A percentile compares a stretch with the other conserved stretches of the same genome.
Conservation (phyloP, 441 rosid genomes). For the Populus hybrid region DNA sequence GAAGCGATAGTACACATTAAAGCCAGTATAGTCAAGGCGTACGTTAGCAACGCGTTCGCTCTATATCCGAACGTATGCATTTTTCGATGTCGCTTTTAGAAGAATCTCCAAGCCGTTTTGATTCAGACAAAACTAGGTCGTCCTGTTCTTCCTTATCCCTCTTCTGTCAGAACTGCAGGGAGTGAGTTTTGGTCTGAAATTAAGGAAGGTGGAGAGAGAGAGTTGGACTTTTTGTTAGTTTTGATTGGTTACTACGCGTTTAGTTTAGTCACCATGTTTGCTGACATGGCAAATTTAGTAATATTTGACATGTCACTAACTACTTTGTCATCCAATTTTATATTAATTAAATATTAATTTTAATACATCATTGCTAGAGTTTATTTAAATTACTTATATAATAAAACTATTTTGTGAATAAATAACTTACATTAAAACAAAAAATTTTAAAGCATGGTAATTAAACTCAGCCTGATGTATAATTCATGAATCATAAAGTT, state of each 20-base stretch:
- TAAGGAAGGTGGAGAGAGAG: not conserved
- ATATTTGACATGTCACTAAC: not conserved
- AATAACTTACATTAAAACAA: not conserved
- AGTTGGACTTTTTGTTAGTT: not conserved
- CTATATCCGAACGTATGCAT: conserved; percentile 94
- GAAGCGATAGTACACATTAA: conserved; percentile 80
- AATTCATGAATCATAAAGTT: too few species aligned
- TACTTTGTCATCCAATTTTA: not conserved
- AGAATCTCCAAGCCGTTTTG: not conserved
- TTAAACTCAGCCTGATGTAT: too few species aligned
- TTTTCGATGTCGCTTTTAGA: conserved; percentile 2
- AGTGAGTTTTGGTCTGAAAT: not conserved
- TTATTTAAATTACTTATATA: too few species aligned
- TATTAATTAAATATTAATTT: too few species aligned
- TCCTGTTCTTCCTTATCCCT: not conserved
- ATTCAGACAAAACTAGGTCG: not conserved
- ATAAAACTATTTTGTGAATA: not conserved
- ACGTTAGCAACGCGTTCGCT: conserved; percentile 81
- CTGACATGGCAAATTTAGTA: not conserved
- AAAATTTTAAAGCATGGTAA: not conserved
- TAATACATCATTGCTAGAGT: not conserved
- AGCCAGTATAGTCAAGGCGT: conserved; percentile 74
- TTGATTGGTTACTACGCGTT: not conserved
- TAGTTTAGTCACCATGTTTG: not conserved
- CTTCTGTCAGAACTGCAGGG: not conserved